phyloP scores from a whole-genome alignment of 169 alveolate genomes.

The Eimeria sp. region DNA sequence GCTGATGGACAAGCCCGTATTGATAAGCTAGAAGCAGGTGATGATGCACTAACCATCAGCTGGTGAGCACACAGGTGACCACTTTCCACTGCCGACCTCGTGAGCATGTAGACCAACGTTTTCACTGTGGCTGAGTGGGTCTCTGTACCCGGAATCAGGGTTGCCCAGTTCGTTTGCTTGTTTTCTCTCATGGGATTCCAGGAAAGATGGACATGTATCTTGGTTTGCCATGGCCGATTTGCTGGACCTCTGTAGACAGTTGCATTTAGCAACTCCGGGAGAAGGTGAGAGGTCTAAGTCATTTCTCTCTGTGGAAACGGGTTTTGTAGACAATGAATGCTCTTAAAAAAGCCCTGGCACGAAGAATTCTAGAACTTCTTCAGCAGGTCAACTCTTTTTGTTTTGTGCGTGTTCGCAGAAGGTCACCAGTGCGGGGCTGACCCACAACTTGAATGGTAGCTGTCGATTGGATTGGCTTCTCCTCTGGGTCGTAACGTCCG shows the following conservation, averaged over 20 bases:
- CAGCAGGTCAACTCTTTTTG: background rate
- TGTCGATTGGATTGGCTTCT: background rate
- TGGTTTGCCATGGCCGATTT: constrained; percentile 17
- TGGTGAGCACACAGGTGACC: constrained; percentile 16
- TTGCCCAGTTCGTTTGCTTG: background rate
- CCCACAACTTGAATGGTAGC: constrained; percentile 65
- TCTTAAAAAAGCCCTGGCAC: background rate
- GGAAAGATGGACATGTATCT: constrained; percentile 51
- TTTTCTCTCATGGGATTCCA: background rate
- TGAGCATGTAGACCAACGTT: background rate
- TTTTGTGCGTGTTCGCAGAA: background rate
- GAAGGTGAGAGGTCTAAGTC: constrained; percentile 22
- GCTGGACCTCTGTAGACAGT: constrained; percentile 66
- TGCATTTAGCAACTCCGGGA: background rate
- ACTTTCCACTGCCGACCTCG: background rate
- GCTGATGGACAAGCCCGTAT: background rate
- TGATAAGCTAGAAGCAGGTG: constrained; percentile 25
- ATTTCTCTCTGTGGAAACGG: too few relatives aligned
- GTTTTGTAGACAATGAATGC: background rate
- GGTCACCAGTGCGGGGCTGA: constrained; percentile 28
- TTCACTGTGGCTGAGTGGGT: background rate
- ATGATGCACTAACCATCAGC: background rate
- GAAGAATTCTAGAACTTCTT: background rate
- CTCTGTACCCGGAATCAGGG: background rate
- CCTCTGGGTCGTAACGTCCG: background rate